A percentile compares a stretch with the other conserved stretches of the same genome.
phyloP scores from a whole-genome alignment of 179 eudicot genomes.

The Corrigiola litoralis region DNA sequence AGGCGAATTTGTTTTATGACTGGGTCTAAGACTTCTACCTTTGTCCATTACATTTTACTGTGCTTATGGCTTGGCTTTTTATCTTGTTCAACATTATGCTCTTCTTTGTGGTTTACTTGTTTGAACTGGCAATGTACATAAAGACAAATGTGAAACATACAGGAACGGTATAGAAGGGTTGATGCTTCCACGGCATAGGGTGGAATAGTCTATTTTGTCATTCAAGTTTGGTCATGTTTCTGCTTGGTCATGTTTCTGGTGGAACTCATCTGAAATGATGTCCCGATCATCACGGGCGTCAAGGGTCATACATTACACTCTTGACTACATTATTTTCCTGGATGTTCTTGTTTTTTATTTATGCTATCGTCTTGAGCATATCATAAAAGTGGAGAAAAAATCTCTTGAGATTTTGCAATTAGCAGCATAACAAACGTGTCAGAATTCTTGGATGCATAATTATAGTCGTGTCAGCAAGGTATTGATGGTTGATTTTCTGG shows the following conservation, averaged over 20 bases:
- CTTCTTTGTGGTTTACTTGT: too few relatives aligned
- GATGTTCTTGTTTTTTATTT: too few relatives aligned
- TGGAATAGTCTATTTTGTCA: slow-evolving; percentile 8
- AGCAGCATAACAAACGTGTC: not conserved
- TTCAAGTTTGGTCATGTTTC: slow-evolving; percentile 3
- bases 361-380: too few relatives aligned
- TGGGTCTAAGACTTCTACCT: not conserved
- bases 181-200: not conserved
- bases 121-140: too few relatives aligned
- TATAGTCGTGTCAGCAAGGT: too few relatives aligned
- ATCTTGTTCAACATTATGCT: too few relatives aligned
- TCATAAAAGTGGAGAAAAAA: too few relatives aligned
- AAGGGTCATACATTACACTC: not conserved
- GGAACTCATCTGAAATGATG: not conserved
- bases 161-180: not conserved
- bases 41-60: not conserved
- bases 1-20: not conserved
- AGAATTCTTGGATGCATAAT: too few relatives aligned
- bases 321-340: not conserved
- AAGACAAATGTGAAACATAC: too few relatives aligned
- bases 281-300: not conserved
- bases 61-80: not conserved
- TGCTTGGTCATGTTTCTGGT: too few relatives aligned
- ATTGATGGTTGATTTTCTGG: too few relatives aligned
- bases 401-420: too few relatives aligned